Evolutionary conservation across 2,329 filamentous ascomycete species (phyloP), one percentile per base, ranked within the genome.

Genomic region (Fusarium zealandicum): DNA sequence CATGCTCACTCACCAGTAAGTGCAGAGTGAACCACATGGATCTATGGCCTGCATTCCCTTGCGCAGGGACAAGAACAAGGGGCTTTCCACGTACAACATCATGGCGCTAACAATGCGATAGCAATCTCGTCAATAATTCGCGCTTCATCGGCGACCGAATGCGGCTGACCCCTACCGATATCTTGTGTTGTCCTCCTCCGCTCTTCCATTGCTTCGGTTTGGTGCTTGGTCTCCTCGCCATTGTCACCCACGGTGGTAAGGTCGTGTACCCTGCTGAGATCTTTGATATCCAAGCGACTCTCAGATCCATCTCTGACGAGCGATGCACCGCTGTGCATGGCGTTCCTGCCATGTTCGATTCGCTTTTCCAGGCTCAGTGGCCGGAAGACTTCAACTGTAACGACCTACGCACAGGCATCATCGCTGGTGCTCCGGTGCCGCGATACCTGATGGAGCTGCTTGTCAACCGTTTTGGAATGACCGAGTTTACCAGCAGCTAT

Each of bases 201-300:
- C 80, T 95, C 4, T 95, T 95, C 78, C 91, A 95, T 76, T 93
- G 90, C 76, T 93, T 93, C 69, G 90, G 90, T 2, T 82, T 93
- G 7, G 89, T 93, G 1, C 82, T 92, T 3, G 90, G 90, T 8
- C 79, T 93, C 37, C 81, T 93, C 49, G 86, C 89, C 2, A 80
- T 85, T 36, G 74, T 92, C 45, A 92, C 88, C 0, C 89, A 93
- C 70, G 90, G 90, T 39, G 84, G 84, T 32, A 90, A 88, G 71
- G 86, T 92, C 43, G 85, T 93, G 9, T 91, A 91, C 67, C 90
- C 90, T 0, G 82, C 83, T 59, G 88, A 92, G 65, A 84, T 87
- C 0, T 93, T 93, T 67, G 87, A 91, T 64, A 80, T 88, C 2
- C 72, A 75, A 5, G 84, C 88, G 0, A 88, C 87, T 2, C 78